A percentile compares a stretch with the other conserved stretches of the same genome.
Conservation (phyloP, 2,329 filamentous ascomycete genomes). For the Nectriaceae sp. region DNA sequence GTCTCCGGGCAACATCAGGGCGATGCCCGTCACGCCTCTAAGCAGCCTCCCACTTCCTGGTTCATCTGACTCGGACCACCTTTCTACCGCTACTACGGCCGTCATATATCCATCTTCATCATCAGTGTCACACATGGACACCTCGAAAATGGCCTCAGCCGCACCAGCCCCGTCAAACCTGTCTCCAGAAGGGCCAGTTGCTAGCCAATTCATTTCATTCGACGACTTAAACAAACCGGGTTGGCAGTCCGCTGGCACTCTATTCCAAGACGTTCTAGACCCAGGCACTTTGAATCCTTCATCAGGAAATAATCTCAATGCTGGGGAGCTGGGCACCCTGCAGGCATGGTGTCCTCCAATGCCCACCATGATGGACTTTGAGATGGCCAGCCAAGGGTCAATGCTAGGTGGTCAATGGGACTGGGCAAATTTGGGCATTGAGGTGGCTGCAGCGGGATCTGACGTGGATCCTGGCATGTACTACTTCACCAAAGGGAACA, state of each 20-base stretch:
- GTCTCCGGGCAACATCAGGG: slow-evolving; percentile 17
- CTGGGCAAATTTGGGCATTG: slow-evolving; percentile 31
- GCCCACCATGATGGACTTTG: slow-evolving; percentile 32
- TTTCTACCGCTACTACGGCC: background rate
- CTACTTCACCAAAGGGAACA: too few species aligned
- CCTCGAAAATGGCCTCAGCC: slow-evolving; percentile 21
- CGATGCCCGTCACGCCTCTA: slow-evolving; percentile 25
- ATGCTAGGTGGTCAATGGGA: slow-evolving; percentile 28
- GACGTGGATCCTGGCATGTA: too few species aligned
- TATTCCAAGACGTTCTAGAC: slow-evolving; percentile 25
- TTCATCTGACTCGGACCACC: slow-evolving; percentile 5
- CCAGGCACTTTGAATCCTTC: slow-evolving; percentile 17
- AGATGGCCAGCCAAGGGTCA: slow-evolving; percentile 25
- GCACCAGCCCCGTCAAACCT: slow-evolving; percentile 24
- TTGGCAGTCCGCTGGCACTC: slow-evolving; percentile 25
- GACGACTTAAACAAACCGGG: slow-evolving; percentile 24
- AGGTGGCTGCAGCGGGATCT: too few species aligned
- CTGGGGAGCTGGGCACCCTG: slow-evolving; percentile 25
- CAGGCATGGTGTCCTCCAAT: slow-evolving; percentile 33
- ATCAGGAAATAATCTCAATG: slow-evolving; percentile 21
- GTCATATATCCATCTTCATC: background rate
- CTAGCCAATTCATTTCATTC: slow-evolving; percentile 23
- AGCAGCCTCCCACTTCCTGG: slow-evolving; percentile 8
- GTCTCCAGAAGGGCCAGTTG: slow-evolving; percentile 21
- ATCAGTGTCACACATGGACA: slow-evolving; percentile 19